Base-by-base conservation (phyloP, 352 stramenopile genomes). In the Aphanomyces stellatus region DNA sequence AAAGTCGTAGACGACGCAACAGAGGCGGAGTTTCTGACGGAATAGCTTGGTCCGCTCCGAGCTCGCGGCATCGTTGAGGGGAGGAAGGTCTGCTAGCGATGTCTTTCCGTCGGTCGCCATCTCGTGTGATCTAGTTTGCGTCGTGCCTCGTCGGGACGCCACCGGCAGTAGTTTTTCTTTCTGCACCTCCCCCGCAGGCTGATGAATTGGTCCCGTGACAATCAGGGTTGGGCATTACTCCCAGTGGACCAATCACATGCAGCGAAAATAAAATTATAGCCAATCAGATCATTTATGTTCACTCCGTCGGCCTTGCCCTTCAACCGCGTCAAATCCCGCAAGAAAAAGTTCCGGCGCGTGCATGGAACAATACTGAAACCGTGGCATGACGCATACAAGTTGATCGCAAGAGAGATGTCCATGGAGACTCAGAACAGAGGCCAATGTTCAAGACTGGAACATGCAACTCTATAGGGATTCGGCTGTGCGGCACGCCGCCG, bases 21-120 rank as follows among this genome's bases (percentile, higher is more conserved):
- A 88, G 62, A 88, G 76, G 66, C 82, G 81, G 37, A 88, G 72
- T 51, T 88, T 88, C 64, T 88, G 77, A 28, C 77, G 79, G 49
- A 88, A 88, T 15, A 88, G 73, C n/a, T 75, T 74, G 74, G 83
- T 85, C 43, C 76, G 74, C 51, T 88, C 79, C 51, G 69, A 77
- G 41, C 72, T 70, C 33, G 77, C 74, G 24, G 81, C 79, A 66
- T 85, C 77, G 53, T 83, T 78, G 27, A 88, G 70, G 46, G 77
- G 71, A 25, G 79, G 79, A 30, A 88, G 70, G 56, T 88, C 79
- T 24, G 67, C 76, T 31, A 88, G 75, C 71, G 81, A 82, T n/a
- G 53, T 55, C 46, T 22, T 55, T 11, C 15, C 27, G 19, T 30
- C 25, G 46, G 46, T 11, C 51, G 24, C 53, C 53, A 31, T 31